Conservation (phyloP, 2,329 filamentous ascomycete genomes). For the Hypoxylon sp. region DNA sequence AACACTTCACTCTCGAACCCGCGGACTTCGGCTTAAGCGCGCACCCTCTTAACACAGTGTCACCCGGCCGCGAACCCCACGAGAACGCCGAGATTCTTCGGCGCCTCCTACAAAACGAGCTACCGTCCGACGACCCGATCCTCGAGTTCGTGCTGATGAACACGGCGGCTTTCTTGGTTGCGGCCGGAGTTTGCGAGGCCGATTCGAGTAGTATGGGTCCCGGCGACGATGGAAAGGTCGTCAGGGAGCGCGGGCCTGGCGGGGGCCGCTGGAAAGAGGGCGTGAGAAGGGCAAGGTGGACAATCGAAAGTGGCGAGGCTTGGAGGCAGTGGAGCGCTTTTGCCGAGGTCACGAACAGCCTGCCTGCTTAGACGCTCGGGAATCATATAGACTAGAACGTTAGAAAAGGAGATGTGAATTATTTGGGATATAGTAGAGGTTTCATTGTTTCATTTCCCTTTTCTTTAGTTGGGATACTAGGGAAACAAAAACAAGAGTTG, state of each 20-base stretch:
- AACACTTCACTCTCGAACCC: constrained; percentile 84
- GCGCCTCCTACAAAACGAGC: constrained; percentile 80
- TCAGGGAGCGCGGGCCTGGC: constrained; percentile 86
- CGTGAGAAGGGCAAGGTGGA: constrained; percentile 87
- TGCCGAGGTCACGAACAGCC: constrained; percentile 82
- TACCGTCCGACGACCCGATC: constrained; percentile 84
- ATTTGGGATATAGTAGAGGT: background rate
- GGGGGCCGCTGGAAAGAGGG: constrained; percentile 96
- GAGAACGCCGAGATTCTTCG: constrained; percentile 91
- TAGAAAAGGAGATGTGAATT: background rate
- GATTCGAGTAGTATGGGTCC: constrained; percentile 84
- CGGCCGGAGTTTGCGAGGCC: constrained; percentile 87
- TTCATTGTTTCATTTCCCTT: constrained; percentile 2
- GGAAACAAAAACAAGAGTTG: constrained; percentile 3
- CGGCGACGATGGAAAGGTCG: constrained; percentile 84
- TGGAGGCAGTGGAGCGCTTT: constrained; percentile 86
- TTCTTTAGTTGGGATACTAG: constrained; percentile 29
- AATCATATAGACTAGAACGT: background rate
- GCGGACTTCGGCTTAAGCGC: constrained; percentile 87
- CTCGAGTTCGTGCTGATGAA: constrained; percentile 96
- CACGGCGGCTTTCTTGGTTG: constrained; percentile 87
- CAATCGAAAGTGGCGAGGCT: constrained; percentile 88
- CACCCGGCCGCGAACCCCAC: constrained; percentile 85
- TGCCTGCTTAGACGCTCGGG: constrained; percentile 46
- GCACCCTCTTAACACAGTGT: constrained; percentile 83